Evolutionary conservation across 371 early-diverging fungal genomes (phyloP).

Genomic region (Catenaria anguillulae): DNA sequence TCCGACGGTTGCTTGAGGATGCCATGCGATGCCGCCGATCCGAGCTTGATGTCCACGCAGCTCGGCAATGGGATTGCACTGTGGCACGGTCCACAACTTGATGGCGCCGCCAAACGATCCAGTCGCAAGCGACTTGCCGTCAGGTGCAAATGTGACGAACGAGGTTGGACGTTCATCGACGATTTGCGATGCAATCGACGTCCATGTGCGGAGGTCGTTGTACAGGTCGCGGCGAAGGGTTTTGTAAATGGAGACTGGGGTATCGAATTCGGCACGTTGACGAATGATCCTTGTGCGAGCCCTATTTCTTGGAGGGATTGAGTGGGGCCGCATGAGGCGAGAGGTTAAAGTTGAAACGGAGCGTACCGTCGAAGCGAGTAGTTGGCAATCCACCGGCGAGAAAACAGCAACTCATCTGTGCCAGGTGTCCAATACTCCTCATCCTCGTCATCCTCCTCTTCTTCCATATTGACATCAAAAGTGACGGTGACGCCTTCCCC

Average conservation of each 20-base stretch:
- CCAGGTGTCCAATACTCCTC: constrained; percentile 81
- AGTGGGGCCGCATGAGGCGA: constrained; percentile 5
- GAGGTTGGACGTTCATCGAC: constrained; percentile 82
- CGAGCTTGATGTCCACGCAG: constrained; percentile 64
- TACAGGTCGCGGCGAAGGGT: constrained; percentile 63
- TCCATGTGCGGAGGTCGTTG: constrained; percentile 44
- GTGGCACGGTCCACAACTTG: constrained; percentile 74
- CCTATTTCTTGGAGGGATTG: constrained; percentile 18
- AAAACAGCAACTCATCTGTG: constrained; percentile 43
- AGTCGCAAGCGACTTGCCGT: constrained; percentile 59
- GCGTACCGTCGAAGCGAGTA: constrained; percentile 64
- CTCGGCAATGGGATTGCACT: constrained; percentile 1
- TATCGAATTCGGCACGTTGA: constrained; percentile 49
- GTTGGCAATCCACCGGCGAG: constrained; percentile 53
- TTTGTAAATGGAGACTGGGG: constrained; percentile 55
- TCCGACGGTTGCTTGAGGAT: constrained; percentile 58
- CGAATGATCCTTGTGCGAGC: constrained; percentile 51
- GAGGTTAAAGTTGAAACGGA: too few relatives aligned
- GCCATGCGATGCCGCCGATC: constrained; percentile 75
- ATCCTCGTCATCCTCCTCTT: constrained; percentile 33
- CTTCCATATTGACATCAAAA: constrained; percentile 25
- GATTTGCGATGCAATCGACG: constrained; percentile 39
- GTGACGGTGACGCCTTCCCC: constrained; percentile 30
- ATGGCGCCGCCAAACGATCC: constrained; percentile 72
- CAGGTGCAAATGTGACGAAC: constrained; percentile 62